Conservation (phyloP, 140 eudicot genomes). For the Senecio squalidus region DNA sequence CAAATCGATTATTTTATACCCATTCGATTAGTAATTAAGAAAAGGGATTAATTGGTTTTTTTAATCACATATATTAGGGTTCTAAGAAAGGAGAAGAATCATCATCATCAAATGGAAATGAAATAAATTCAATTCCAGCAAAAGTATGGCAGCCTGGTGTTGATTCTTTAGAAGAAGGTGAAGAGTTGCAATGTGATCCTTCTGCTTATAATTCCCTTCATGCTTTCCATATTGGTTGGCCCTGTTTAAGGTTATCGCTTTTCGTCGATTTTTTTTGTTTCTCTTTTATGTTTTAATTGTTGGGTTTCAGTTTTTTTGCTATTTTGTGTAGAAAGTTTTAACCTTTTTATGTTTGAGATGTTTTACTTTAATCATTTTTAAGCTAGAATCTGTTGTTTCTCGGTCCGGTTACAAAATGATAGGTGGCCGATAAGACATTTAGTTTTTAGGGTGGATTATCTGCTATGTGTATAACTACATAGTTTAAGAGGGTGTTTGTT, state of each 20-base stretch:
- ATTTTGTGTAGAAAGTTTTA: background rate
- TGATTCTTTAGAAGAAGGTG: constrained; percentile 83
- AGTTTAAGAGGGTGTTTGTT: too few species aligned
- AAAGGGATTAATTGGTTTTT: too few species aligned
- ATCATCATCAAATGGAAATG: constrained; percentile 45
- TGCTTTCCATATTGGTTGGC: constrained; percentile 87
- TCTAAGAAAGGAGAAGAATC: constrained; percentile 58
- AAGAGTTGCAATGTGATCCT: constrained; percentile 81
- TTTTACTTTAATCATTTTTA: background rate
- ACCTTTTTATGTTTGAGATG: background rate
- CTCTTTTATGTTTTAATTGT: background rate
- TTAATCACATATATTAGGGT: too few species aligned
- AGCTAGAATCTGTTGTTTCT: background rate
- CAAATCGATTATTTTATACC: background rate
- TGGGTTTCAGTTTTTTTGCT: background rate
- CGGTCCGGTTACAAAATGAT: too few species aligned
- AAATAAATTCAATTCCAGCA: constrained; percentile 43
- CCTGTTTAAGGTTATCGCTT: constrained; percentile 66
- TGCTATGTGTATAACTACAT: too few species aligned
- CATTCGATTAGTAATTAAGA: too few species aligned
- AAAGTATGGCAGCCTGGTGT: constrained; percentile 99
- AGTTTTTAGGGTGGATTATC: too few species aligned
- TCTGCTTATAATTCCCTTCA: constrained; percentile 70
- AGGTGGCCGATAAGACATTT: too few species aligned
- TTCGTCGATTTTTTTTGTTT: background rate